These are phyloP conservation scores for Hyparrhenia diplandra DNA, from an alignment of 176 grass and related monocot genomes.

Conservation along the genomic window DNA sequence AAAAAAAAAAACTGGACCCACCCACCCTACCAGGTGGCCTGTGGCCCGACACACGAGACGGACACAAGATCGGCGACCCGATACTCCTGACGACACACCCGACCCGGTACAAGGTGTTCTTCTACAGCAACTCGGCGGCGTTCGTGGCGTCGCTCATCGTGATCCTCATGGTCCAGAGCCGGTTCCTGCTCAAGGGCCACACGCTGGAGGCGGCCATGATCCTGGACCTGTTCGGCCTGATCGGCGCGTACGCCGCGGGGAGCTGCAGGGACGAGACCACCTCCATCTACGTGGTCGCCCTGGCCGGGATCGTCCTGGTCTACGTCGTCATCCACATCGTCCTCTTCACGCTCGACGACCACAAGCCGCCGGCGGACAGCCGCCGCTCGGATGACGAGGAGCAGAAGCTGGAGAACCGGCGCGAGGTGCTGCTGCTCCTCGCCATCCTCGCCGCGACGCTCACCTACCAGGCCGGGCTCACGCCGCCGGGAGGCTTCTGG, in stretches of 20 bases:
- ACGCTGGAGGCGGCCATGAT: conserved; percentile 36
- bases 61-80: not conserved
- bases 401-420: not conserved
- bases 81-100: conserved; percentile 21
- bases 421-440: conserved; percentile 36
- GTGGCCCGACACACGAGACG: conserved; percentile 10
- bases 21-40: conserved; percentile 35
- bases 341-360: conserved; percentile 33
- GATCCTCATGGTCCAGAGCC: conserved; percentile 39
- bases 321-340: conserved; percentile 38
- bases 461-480: conserved; percentile 56
- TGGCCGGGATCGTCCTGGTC: conserved; percentile 24
- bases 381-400: too few relatives aligned
- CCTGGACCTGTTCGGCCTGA: conserved; percentile 35
- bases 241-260: conserved; percentile 37
- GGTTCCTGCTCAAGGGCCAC: not conserved
- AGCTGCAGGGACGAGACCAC: conserved; percentile 9
- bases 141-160: conserved; percentile 43
- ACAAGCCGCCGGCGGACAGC: not conserved
- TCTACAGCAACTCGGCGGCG: conserved; percentile 38
- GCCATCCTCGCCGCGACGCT: conserved; percentile 33
- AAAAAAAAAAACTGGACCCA: too few relatives aligned
- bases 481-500: conserved; percentile 44
- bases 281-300: conserved; percentile 33
- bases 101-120: conserved; percentile 32